Base-by-base conservation (phyloP, 495 filamentous ascomycete genomes). In the Bathelium albidoporum region DNA sequence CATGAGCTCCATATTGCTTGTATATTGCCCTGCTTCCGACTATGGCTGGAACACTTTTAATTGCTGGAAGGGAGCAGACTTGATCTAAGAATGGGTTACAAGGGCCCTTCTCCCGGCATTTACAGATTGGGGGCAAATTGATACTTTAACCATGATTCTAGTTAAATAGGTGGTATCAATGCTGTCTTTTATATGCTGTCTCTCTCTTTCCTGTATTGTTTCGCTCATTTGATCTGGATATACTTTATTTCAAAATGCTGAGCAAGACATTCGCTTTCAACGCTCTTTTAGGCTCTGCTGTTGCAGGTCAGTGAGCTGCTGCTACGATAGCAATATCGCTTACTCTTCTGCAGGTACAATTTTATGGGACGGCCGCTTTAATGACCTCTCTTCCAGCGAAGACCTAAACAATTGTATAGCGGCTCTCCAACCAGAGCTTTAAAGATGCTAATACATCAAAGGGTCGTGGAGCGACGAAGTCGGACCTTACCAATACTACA, bases 311-410 rank as follows among this genome's bases (percentile, higher is more conserved):
- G 7, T 16, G 7, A 41, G 16, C 7, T 41, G 7, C 7, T 41
- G 36, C 7, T 41, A 16, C 36, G 36, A 16, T 41, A 41, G 7
- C 36, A 7, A 16, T 41, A 16, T 41, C 7, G 26, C 36, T 41
- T 5, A 41, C 36, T 7, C 7, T 16, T n/a, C 60, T 9, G 26
- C 60, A 28, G 71, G 70, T 41, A 74, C 78, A 0, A 74, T 85
- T 41, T 72, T 85, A 55, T 85, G 82, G 81, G 82, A 85, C 70
- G 83, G 83, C 20, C 80, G 83, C 49, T 83, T 85, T 74, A 85
- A 85, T 71, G 80, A 81, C 43, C 68, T 84, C 65, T 66, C 71
- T 28, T 76, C 78, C 22, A 74, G 77, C 59, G 49, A 70, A 22
- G 81, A 83, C 69, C 74, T 85, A 2, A 77, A 75, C 71, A 77